Conservation (phyloP, 2,329 filamentous ascomycete genomes). For the Apiospora rasikravindrae region DNA sequence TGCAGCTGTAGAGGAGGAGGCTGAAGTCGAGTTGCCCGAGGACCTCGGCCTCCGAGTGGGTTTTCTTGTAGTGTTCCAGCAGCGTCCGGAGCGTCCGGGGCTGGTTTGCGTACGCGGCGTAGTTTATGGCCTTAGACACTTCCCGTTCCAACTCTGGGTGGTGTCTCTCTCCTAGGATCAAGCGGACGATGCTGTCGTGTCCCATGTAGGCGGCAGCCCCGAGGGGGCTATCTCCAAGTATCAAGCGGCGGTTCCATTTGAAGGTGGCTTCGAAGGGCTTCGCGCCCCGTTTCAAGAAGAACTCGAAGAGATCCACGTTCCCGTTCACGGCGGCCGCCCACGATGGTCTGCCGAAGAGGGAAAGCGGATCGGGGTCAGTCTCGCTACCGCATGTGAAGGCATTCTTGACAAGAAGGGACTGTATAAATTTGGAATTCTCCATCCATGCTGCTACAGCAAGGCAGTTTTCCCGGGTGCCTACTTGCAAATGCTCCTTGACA, state of each 20-base stretch:
- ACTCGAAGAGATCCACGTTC: neutral
- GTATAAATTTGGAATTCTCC: neutral
- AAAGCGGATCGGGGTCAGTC: neutral
- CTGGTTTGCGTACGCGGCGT: neutral
- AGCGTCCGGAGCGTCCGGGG: neutral
- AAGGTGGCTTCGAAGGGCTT: neutral
- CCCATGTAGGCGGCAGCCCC: neutral
- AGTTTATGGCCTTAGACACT: neutral
- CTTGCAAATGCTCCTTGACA: neutral
- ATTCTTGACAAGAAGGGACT: neutral
- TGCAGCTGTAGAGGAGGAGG: constrained; percentile 3
- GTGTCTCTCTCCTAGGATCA: neutral
- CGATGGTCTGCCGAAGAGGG: neutral
- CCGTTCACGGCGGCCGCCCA: neutral
- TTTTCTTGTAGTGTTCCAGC: neutral
- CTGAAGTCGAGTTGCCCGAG: neutral
- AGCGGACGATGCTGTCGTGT: constrained; percentile 4
- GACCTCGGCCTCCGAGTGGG: neutral
- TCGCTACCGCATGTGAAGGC: neutral
- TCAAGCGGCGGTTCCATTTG: neutral
- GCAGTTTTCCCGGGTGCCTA: neutral
- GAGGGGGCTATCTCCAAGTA: neutral
- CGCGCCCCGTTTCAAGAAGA: neutral
- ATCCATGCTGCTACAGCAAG: constrained; percentile 6
- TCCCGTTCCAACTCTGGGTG: too few species aligned